Base-by-base conservation (phyloP, 305 asterid genomes). In the Fraxinus dipetala region DNA sequence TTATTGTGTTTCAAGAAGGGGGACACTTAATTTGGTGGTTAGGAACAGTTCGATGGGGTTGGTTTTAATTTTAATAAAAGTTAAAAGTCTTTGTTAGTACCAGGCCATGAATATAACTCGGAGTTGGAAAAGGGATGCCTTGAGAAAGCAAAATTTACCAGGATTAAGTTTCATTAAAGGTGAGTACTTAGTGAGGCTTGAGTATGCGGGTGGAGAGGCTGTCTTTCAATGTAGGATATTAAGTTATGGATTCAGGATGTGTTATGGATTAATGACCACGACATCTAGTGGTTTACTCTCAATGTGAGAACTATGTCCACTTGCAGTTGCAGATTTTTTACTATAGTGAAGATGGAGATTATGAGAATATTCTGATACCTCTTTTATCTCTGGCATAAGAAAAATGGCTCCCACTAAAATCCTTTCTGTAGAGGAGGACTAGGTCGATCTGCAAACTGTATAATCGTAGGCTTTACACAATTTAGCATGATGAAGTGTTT, bases 31-130 rank as follows among this genome's bases (percentile, higher is more conserved):
- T 32, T 34, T 72, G 54, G 72, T 35, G 81, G 74, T 72, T 83
- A 22, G 82, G 51, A 75, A 69, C 65, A 80, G 59, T 77, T 72
- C 34, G 43, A 72, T 24, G 65, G 28, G 72, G 75, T 81, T 59
- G 51, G 56, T 76, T 84, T 72, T 20, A 28, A 54, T 80, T 18
- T 24, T 24, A 26, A 16, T 40, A 30, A 4, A 30, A 9, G 10
- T 36, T 72, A 61, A 61, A 38, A 59, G 24, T 59, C 69, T 18
- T 20, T 28, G 69, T 11, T 14, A 6, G 45, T 72, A 18, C 67
- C 24, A 56, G 78, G 78, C 28, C 40, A 36, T 63, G 65, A 1
- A 8, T 20, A 75, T 74, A 72, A 14, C 31, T 63, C 45, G 48
- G 54, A 38, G 61, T 79, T 76, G 67, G 26, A 59, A 79, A 75